Percentiles rank a stretch among this genome's conserved stretches.
These are phyloP conservation scores for Bodo saltans DNA, from an alignment of 78 protist genomes.

Conservation along the genomic window DNA sequence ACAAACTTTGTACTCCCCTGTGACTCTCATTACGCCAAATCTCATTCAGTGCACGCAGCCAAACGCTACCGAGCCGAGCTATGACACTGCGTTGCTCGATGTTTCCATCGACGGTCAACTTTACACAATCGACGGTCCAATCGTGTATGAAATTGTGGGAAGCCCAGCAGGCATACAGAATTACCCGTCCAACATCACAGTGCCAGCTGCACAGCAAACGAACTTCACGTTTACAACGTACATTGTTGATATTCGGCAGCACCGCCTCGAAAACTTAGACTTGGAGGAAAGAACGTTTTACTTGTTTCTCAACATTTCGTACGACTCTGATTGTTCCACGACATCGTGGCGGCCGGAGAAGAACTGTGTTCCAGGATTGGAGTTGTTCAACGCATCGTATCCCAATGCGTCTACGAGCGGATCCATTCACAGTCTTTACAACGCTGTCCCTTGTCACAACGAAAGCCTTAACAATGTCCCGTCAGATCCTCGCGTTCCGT, in stretches of 20 bases:
- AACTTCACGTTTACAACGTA: neutral
- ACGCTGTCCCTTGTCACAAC: too few relatives aligned
- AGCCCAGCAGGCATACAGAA: too few relatives aligned
- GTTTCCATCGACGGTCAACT: neutral
- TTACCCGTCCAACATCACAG: neutral
- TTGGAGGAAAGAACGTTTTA: neutral
- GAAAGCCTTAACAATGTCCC: too few relatives aligned
- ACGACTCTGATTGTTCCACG: too few relatives aligned
- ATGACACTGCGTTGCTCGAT: neutral
- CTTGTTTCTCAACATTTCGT: neutral
- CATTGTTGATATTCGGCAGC: neutral
- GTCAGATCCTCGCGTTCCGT: too few relatives aligned
- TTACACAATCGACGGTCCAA: neutral
- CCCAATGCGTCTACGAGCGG: too few relatives aligned
- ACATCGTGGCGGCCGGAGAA: too few relatives aligned
- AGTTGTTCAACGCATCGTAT: too few relatives aligned
- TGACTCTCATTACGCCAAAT: neutral
- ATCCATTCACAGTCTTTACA: too few relatives aligned
- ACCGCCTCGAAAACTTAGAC: neutral
- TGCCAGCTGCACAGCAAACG: neutral
- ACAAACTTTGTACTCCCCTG: neutral
- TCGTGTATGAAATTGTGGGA: conserved; percentile 1
- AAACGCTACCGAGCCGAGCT: neutral
- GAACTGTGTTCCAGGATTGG: too few relatives aligned
- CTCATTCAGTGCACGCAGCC: neutral